A percentile compares a stretch with the other conserved stretches of the same genome.
Evolutionary conservation across 2,329 filamentous ascomycete genomes (phyloP).

Genomic region (Rugonectria rugulosa): DNA sequence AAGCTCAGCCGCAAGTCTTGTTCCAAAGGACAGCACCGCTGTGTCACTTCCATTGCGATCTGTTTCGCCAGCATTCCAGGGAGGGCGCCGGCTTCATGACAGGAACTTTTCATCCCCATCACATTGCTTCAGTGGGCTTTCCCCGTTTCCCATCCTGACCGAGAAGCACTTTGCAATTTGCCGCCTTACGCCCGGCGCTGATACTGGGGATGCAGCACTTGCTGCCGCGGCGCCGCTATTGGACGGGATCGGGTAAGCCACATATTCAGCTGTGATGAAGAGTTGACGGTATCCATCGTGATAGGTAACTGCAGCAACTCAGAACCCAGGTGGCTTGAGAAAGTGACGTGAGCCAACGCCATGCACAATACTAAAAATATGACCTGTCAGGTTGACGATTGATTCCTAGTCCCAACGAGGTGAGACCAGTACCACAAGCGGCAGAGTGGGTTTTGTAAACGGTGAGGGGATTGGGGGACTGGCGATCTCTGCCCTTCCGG

Average conservation of each 20-base stretch:
- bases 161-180: background rate
- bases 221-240: too few relatives aligned
- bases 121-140: background rate
- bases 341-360: background rate
- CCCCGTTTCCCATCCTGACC: background rate
- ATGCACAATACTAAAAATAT: slow-evolving; percentile 11
- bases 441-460: slow-evolving; percentile 6
- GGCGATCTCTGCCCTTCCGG: too few relatives aligned
- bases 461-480: slow-evolving; percentile 7
- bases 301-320: background rate
- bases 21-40: background rate
- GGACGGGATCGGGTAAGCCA: background rate
- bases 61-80: slow-evolving; percentile 19
- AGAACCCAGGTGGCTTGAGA: background rate
- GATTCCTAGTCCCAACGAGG: slow-evolving; percentile 2
- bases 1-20: slow-evolving; percentile 7
- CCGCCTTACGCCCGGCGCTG: background rate
- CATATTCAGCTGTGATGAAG: background rate
- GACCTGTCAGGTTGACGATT: slow-evolving; percentile 22
- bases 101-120: background rate
- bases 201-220: background rate
- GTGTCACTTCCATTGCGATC: background rate
- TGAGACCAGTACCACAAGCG: slow-evolving; percentile 10
- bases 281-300: background rate
- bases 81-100: background rate